A percentile compares a stretch with the other conserved stretches of the same genome.
Conservation (phyloP, 768 basidiomycete genomes). For the Boletus vinaceobasis region DNA sequence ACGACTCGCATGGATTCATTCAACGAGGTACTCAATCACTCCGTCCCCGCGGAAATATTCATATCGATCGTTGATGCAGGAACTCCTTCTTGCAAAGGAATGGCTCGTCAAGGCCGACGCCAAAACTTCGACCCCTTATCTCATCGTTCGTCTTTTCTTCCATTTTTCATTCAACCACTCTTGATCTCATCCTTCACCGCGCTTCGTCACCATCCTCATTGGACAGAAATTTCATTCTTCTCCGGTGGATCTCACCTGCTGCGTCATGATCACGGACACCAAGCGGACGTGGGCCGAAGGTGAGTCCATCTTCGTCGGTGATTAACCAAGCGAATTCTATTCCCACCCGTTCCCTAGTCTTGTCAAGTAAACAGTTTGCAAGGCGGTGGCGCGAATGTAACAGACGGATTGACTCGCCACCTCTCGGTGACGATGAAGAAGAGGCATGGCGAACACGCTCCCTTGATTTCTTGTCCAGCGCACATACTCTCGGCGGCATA, state of each 20-base stretch:
- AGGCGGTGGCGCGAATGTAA: constrained; percentile 72
- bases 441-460: constrained; percentile 57
- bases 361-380: constrained; percentile 56
- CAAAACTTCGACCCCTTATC: constrained; percentile 60
- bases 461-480: constrained; percentile 52
- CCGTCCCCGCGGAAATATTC: background rate
- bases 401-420: constrained; percentile 27
- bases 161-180: constrained; percentile 2
- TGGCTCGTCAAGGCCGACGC: constrained; percentile 71
- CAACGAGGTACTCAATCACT: constrained; percentile 35
- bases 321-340: constrained; percentile 21
- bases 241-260: constrained; percentile 53
- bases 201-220: constrained; percentile 5
- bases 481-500: constrained; percentile 63
- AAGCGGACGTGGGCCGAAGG: constrained; percentile 76
- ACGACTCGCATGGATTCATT: constrained; percentile 44
- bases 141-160: constrained; percentile 53
- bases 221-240: constrained; percentile 63
- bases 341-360: constrained; percentile 35
- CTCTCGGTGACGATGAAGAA: constrained; percentile 42
- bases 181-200: constrained; percentile 4
- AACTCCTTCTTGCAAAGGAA: constrained; percentile 59
- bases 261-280: constrained; percentile 69
- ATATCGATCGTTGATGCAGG: constrained; percentile 36
- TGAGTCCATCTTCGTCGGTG: constrained; percentile 27